Conservation (phyloP, 2,329 filamentous ascomycete genomes). For the Periconia digitata region DNA sequence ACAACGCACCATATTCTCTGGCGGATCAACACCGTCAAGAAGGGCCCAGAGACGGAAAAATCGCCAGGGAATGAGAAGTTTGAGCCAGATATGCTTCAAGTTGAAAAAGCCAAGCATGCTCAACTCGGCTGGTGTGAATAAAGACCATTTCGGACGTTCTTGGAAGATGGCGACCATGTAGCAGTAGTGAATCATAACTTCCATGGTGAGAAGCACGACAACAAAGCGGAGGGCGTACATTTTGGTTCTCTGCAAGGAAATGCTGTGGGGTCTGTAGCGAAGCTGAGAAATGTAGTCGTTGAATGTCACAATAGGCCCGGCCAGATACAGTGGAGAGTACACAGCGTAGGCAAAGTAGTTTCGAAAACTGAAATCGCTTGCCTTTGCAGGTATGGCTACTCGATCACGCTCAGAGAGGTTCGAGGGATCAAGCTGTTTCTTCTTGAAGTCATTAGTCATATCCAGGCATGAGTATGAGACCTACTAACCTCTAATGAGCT, state of each 20-base stretch:
- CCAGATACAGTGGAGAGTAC: constrained; percentile 90
- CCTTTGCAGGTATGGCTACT: constrained; percentile 71
- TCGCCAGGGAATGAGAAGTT: constrained; percentile 95
- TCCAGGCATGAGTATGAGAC: background rate
- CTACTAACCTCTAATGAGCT: constrained; percentile 78
- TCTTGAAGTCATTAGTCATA: constrained; percentile 74
- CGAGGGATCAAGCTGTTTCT: constrained; percentile 91
- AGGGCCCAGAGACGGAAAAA: constrained; percentile 97
- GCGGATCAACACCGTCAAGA: constrained; percentile 86
- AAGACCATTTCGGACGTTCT: constrained; percentile 73
- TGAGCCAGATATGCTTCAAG: constrained; percentile 96
- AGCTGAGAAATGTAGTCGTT: constrained; percentile 94
- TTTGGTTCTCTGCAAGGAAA: constrained; percentile 69
- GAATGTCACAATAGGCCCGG: constrained; percentile 93
- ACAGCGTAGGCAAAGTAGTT: constrained; percentile 89
- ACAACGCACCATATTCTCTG: constrained; percentile 97
- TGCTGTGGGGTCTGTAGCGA: constrained; percentile 71
- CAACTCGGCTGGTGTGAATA: constrained; percentile 85
- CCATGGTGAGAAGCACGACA: constrained; percentile 82
- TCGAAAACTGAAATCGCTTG: constrained; percentile 72
- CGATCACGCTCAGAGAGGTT: constrained; percentile 88
- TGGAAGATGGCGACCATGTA: constrained; percentile 94
- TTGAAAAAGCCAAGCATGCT: constrained; percentile 93
- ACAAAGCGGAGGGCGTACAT: constrained; percentile 84
- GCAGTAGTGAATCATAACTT: constrained; percentile 80